Evolutionary conservation across 75 land plant species (phyloP), one percentile per base, ranked within the genome.

Genomic region (Sequoia sempervirens): DNA sequence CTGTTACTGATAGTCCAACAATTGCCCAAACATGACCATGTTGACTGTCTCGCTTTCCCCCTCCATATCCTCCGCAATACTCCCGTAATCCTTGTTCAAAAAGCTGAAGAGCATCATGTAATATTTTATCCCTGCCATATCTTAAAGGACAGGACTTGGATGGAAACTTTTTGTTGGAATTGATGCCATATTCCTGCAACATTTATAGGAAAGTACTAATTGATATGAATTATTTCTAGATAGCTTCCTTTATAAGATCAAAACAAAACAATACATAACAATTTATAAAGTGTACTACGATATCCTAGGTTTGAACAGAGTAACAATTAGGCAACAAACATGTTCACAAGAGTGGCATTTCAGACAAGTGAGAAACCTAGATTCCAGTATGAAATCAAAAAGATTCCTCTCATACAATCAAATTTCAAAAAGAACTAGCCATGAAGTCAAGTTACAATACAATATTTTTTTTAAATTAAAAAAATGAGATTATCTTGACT

Each of bases 111-210:
- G 95, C 95, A 90, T 94, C 99, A 83, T 95, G 93, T 72, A 90
- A 91, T 73, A 97, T 89, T 87, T 94, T 97, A 5, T 90, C 90
- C 86, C 86, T 87, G 9, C 99, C 99, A 86, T 94, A 97, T 74
- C 95, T 89, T 81, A 97, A 82, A 37, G 96, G 89, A 82, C 98
- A 94, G 6, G 99, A 97, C 80, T 93, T 97, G 5, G 99, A 97
- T 78, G 99, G 96, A 81, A 97, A 97, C 26, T 96, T 96, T 75
- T 87, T 91, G 2, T 81, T 89, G 37, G 90, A 85, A 73, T 88
- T 90, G 7, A 84, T 26, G 81, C 89, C 92, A 86, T 83, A 85
- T 23, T 81, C 90, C 96, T 95, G 84, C 80, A 90, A 46, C 8
- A 84, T 17, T 66, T 13, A 41, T 81, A 10, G 15, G 13, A 43